phyloP scores from a whole-genome alignment of 352 stramenopile genomes.

The Pilasporangium apinafurcum region DNA sequence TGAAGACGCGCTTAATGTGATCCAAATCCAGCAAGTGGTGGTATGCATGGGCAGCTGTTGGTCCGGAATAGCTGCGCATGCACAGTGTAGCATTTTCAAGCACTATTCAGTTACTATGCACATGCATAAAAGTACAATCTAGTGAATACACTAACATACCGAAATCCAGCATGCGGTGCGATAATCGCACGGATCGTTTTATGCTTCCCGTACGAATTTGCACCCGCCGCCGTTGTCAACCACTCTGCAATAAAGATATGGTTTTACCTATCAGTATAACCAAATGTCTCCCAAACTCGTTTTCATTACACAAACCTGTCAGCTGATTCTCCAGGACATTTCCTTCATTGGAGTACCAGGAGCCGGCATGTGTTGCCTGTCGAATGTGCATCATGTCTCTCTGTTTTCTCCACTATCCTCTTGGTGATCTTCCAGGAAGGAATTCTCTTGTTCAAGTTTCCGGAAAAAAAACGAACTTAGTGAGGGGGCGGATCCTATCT shows the following conservation, averaged over 20 bases:
- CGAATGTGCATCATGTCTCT: slow-evolving; percentile 29
- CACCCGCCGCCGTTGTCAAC: slow-evolving; percentile 32
- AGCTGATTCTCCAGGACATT: slow-evolving; percentile 56
- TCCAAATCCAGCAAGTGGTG: slow-evolving; percentile 75
- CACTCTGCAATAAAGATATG: slow-evolving; percentile 30
- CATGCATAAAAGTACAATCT: slow-evolving; percentile 2
- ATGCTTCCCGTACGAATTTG: slow-evolving; percentile 24
- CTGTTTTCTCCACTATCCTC: not conserved
- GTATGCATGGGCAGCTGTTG: slow-evolving; percentile 93
- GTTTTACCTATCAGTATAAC: not conserved
- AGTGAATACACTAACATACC: slow-evolving; percentile 22
- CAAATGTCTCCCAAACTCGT: not conserved
- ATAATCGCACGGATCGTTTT: slow-evolving; percentile 73
- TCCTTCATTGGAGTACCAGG: slow-evolving; percentile 77
- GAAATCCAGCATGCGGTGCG: slow-evolving; percentile 80
- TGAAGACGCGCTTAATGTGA: slow-evolving; percentile 79
- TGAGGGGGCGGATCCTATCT: too few species aligned
- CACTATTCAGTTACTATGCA: not conserved
- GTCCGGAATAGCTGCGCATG: slow-evolving; percentile 89
- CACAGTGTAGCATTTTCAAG: not conserved
- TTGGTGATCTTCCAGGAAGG: too few species aligned
- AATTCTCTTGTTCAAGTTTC: too few species aligned
- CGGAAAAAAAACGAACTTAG: too few species aligned
- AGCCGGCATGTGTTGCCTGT: slow-evolving; percentile 70
- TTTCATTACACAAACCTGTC: slow-evolving; percentile 15